Evolutionary conservation across 108 stramenopile genomes (phyloP), one percentile per base, ranked within the genome.

Genomic region (Licmophora abbreviata): DNA sequence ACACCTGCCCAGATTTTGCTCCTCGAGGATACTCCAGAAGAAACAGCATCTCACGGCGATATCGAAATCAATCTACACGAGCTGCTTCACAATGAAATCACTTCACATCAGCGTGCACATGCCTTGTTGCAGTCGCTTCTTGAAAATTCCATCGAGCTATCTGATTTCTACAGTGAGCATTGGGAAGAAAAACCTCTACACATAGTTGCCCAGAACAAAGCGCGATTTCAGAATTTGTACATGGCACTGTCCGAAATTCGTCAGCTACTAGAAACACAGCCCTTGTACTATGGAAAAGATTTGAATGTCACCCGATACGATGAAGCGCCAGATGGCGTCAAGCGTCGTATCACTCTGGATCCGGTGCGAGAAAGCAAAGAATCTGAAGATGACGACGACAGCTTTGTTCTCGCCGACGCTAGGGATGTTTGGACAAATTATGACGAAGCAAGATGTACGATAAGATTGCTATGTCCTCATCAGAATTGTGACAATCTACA

Each of bases 381-480:
- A 14, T 45, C 47, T 45, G 58, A 49, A n/a, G 49, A 56, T 30
- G 45, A 66, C 18, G 63, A 45, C 18, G 58, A 66, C 29, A 63
- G 61, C 40, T 82, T 61, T 44, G 64, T 79, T 3, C 54, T 72
- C 21, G 92, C 76, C 28, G 71, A 92, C 17, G 46, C 78, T 0
- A 59, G 61, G 1, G 89, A 91, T 49, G 75, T 95, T 18, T 88
- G 87, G 91, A 45, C 69, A 5, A 79, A 78, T 41, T 83, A 88
- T 37, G 71, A 85, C 24, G 46, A 78, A 21, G 59, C 79, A 24
- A 88, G 85, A 6, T 91, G 91, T 44, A 93, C 94, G 0, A 43
- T 98, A 30, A 87, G 97, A 23, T 65, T 99, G 2, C 71, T 93
- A 10, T 92, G 96, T 66, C 97, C 97, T 9, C 95, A 97, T 54